Evolutionary conservation across 768 basidiomycete genomes (phyloP).

Genomic region (Phylloporus arenicola): DNA sequence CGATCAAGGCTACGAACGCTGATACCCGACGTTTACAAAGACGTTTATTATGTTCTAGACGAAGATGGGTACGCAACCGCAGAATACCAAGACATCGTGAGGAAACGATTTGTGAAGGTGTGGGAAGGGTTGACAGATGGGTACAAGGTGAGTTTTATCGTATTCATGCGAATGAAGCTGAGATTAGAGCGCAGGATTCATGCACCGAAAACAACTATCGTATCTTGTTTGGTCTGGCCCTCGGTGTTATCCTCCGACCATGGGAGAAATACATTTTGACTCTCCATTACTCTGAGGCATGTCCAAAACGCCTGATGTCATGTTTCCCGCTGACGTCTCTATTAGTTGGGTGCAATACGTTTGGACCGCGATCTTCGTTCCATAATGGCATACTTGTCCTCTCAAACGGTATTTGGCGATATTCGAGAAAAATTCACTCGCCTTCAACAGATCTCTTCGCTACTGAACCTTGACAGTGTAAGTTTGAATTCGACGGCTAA

Average conservation of each 20-base stretch:
- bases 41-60: conserved; percentile 82
- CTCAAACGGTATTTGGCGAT: conserved; percentile 87
- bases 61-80: conserved; percentile 81
- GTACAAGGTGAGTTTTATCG: conserved; percentile 59
- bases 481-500: background rate
- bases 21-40: conserved; percentile 84
- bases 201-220: conserved; percentile 89
- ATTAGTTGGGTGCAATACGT: conserved; percentile 88
- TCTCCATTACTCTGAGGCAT: conserved; percentile 83
- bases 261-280: conserved; percentile 88
- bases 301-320: conserved; percentile 9
- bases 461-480: conserved; percentile 83
- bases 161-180: background rate
- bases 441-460: conserved; percentile 87
- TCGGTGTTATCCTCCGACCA: conserved; percentile 86
- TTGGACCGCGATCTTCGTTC: conserved; percentile 91
- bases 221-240: conserved; percentile 74
- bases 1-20: conserved; percentile 82
- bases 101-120: conserved; percentile 83
- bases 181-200: conserved; percentile 49
- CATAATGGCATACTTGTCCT: conserved; percentile 74
- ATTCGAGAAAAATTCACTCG: conserved; percentile 88
- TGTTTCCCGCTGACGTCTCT: conserved; percentile 1
- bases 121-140: conserved; percentile 87
- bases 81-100: conserved; percentile 80